A percentile compares a stretch with the other conserved stretches of the same genome.
phyloP scores from a whole-genome alignment of 352 stramenopile genomes.

The Phytophthora ramorum region DNA sequence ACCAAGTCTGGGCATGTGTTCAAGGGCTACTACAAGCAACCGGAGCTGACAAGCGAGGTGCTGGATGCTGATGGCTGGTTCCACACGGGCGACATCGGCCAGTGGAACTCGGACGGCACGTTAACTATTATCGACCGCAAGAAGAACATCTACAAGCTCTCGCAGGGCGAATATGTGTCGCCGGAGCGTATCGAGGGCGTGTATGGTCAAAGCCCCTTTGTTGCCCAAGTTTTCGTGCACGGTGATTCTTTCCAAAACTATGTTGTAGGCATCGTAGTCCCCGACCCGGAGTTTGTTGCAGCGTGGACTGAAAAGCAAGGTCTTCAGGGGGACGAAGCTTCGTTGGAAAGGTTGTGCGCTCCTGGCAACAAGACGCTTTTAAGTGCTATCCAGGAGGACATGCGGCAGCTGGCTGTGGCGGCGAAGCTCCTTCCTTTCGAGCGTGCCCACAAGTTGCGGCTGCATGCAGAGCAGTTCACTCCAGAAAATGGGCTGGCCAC shows the following conservation, averaged over 20 bases:
- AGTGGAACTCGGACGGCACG: conserved; percentile 92
- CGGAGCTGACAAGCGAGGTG: conserved; percentile 84
- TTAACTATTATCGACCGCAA: conserved; percentile 89
- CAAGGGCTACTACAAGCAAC: conserved; percentile 93
- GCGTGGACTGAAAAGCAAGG: conserved; percentile 46
- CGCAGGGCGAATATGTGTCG: conserved; percentile 95
- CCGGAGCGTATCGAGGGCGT: conserved; percentile 96
- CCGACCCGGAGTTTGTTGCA: conserved; percentile 62
- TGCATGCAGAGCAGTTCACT: conserved; percentile 89
- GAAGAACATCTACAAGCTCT: conserved; percentile 94
- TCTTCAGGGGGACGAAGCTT: conserved; percentile 33
- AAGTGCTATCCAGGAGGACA: conserved; percentile 37
- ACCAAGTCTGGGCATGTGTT: conserved; percentile 75
- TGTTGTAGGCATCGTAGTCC: conserved; percentile 93
- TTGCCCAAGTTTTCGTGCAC: conserved; percentile 94
- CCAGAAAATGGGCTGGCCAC: conserved; percentile 93
- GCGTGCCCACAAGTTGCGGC: conserved; percentile 88
- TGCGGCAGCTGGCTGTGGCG: conserved; percentile 52
- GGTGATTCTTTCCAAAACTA: conserved; percentile 93
- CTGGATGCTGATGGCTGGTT: conserved; percentile 93
- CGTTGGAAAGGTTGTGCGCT: conserved; percentile 34
- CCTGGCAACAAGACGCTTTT: conserved; percentile 42
- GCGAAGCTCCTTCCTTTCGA: conserved; percentile 93
- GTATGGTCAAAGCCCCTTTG: conserved; percentile 89
- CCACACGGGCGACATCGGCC: conserved; percentile 94